phyloP scores from a whole-genome alignment of 1,284 basidiomycete species.

The Fomitopsis pinicola region DNA sequence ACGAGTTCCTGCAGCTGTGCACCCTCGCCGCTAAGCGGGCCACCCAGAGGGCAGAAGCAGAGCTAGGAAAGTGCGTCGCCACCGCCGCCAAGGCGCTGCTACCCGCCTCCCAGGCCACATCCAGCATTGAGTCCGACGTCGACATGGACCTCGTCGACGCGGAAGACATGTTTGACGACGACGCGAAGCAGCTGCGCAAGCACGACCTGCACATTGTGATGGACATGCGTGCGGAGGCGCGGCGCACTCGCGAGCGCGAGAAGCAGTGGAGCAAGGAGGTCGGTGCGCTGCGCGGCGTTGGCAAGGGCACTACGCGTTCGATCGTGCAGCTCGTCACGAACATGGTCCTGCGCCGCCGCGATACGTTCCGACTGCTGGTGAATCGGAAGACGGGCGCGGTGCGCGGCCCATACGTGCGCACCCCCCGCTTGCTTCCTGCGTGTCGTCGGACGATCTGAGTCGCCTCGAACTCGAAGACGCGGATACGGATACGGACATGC shows the following conservation, averaged over 20 bases:
- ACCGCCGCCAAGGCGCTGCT: conserved; percentile 20
- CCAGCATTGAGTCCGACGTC: background rate
- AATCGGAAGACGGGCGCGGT: conserved; percentile 24
- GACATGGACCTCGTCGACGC: background rate
- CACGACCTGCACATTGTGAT: conserved; percentile 33
- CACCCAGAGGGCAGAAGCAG: conserved; percentile 34
- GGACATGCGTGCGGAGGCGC: conserved; percentile 40
- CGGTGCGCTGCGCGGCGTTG: conserved; percentile 41
- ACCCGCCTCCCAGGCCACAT: conserved; percentile 14
- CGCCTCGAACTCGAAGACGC: conserved; percentile 4
- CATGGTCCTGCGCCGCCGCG: conserved; percentile 48
- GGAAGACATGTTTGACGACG: conserved; percentile 9
- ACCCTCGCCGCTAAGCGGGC: conserved; percentile 35
- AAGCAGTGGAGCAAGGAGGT: conserved; percentile 50
- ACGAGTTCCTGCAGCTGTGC: conserved; percentile 29
- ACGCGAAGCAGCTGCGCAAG: conserved; percentile 20
- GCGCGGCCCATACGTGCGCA: conserved; percentile 18
- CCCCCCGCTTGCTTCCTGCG: conserved; percentile 21
- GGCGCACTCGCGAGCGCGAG: conserved; percentile 40
- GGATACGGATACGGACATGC: conserved; percentile 1
- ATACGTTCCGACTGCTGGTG: conserved; percentile 33
- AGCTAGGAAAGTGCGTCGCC: conserved; percentile 25
- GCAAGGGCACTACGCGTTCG: conserved; percentile 29
- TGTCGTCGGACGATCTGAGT: conserved; percentile 16
- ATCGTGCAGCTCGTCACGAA: conserved; percentile 51